Base-by-base conservation (phyloP, 2,329 filamentous ascomycete genomes). In the Talaromyces verruculosus region DNA sequence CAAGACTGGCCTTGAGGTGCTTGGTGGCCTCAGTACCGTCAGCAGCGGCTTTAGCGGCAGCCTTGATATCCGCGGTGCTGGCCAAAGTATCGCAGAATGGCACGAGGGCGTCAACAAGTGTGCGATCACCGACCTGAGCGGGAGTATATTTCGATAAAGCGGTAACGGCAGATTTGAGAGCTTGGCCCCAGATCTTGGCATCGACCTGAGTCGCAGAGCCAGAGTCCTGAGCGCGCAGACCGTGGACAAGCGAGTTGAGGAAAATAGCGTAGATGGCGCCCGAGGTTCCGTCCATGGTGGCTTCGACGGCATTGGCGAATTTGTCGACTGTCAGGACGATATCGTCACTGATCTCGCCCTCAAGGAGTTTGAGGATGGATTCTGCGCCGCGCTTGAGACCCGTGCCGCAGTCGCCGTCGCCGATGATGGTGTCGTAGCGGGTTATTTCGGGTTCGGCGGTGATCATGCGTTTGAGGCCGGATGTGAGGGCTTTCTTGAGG, bases 361-460 rank as follows among this genome's bases (percentile, higher is more conserved):
- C 71, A 8, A 86, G 71, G 65, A 81, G 73, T 55, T 77, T 75
- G 25, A 84, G 76, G 30, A 85, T 77, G 39, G 81, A 81, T 83
- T 96, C 89, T n/a, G 93, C 92, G 59, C 93, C 93, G 68, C 92
- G 88, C 81, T 92, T 92, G 68, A 97, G 82, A 5, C 92, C 92
- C 66, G 92, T 91, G 10, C 93, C 93, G 73, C 93, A 97, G 78
- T 97, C 93, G 57, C 93, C 93, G 74, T 97, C 93, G 49, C 93
- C 93, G 28, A 96, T 92, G 13, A 95, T 87, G 0, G 92, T 96
- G 73, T 91, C 89, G 73, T 85, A 91, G 64, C 81, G 84, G 11
- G 89, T 91, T 64, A 91, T 81, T 49, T 88, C 84, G 8, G 87
- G 84, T 72, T 91, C 89, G 2, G 86, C 87, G 3, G 77, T 80